Conservation (phyloP, 805 yeast species). For the Barnettozyma californica region DNA sequence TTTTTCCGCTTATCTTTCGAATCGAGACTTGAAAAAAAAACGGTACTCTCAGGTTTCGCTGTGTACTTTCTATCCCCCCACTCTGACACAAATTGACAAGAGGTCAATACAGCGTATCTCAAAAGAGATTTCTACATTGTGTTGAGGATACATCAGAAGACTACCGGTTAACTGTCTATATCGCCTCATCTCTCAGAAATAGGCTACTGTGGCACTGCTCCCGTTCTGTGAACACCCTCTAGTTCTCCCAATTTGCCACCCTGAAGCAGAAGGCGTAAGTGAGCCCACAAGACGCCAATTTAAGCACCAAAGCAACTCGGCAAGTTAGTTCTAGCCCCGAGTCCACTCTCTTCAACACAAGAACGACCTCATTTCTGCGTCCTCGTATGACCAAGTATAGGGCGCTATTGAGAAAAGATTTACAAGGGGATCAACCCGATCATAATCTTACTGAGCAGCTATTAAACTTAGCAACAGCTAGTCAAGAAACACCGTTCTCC, state of each 20-base stretch:
- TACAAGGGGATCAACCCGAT: neutral
- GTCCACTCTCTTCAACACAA: neutral
- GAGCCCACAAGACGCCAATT: neutral
- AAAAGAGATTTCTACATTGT: too few species aligned
- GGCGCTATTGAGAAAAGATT: neutral
- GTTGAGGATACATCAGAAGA: too few species aligned
- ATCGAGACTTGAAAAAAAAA: neutral
- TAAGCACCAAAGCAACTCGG: neutral
- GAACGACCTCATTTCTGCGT: neutral
- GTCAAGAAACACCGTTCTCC: neutral
- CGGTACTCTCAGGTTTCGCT: neutral
- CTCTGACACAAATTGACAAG: neutral
- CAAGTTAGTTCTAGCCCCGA: neutral
- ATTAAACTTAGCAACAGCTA: neutral
- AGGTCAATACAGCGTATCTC: neutral
- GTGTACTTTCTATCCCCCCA: neutral
- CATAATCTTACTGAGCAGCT: neutral
- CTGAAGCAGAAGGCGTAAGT: neutral
- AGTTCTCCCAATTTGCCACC: neutral
- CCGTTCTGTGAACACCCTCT: neutral
- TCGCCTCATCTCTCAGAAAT: neutral
- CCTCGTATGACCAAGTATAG: neutral
- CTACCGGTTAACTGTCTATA: neutral
- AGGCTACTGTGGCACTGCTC: neutral
- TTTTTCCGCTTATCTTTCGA: conserved; percentile 1